phyloP scores from a whole-genome alignment of 352 stramenopile species.

The Phytopythium litorale region DNA sequence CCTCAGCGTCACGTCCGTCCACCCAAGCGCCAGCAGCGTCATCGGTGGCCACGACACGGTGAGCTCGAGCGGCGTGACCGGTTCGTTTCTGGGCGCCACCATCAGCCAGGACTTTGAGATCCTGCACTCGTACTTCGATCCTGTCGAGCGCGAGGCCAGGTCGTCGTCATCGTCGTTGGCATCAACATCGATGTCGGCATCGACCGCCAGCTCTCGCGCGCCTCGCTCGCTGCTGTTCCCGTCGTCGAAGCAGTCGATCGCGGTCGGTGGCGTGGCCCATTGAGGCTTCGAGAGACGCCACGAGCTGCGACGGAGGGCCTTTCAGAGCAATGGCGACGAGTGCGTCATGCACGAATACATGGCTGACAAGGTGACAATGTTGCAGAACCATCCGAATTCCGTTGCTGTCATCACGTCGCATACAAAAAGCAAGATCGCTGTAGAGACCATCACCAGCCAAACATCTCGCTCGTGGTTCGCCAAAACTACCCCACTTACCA shows the following conservation, averaged over 20 bases:
- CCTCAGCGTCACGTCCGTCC: conserved; percentile 57
- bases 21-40: conserved; percentile 10
- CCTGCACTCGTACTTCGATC: conserved; percentile 73
- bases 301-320: background rate
- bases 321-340: too few relatives aligned
- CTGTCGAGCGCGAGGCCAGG: conserved; percentile 3
- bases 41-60: conserved; percentile 9
- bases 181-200: background rate
- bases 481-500: background rate
- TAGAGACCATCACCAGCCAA: background rate
- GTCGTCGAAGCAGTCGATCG: conserved; percentile 7
- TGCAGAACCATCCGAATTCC: background rate
- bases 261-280: conserved; percentile 1
- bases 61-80: conserved; percentile 13
- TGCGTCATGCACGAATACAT: background rate
- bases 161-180: background rate
- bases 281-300: background rate
- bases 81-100: conserved; percentile 42
- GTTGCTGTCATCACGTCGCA: background rate
- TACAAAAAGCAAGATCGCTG: background rate
- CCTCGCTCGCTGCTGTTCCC: conserved; percentile 2
- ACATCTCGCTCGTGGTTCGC: background rate
- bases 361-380: background rate
- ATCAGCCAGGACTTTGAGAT: conserved; percentile 80
- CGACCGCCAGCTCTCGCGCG: background rate